phyloP scores from a whole-genome alignment of 108 stramenopile species.

The Nitzschia sp. region DNA sequence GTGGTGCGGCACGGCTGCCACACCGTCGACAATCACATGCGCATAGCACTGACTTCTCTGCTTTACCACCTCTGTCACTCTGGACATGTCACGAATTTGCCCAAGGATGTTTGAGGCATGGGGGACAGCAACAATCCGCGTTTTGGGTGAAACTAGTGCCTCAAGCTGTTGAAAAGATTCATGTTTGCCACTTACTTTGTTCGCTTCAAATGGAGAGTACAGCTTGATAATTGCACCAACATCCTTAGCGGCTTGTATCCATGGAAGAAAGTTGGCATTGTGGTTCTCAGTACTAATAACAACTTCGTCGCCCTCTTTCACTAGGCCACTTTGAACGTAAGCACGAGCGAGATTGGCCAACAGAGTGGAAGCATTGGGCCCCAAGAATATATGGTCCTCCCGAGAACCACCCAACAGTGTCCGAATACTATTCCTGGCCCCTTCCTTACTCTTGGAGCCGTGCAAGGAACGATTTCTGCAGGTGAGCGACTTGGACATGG shows the following conservation, averaged over 20 bases:
- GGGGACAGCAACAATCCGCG: constrained; percentile 67
- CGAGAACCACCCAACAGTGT: constrained; percentile 45
- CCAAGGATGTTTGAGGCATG: constrained; percentile 85
- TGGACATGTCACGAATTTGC: constrained; percentile 50
- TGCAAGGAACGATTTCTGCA: constrained; percentile 59
- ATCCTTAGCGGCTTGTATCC: constrained; percentile 51
- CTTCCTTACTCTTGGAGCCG: constrained; percentile 44
- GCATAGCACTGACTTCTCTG: constrained; percentile 41
- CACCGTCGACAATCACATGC: constrained; percentile 77
- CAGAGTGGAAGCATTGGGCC: constrained; percentile 71
- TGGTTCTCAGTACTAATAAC: constrained; percentile 82
- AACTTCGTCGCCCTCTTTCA: constrained; percentile 61
- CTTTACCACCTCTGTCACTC: constrained; percentile 39
- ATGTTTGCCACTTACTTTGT: not conserved
- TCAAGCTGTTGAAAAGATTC: constrained; percentile 26
- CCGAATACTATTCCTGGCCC: constrained; percentile 47
- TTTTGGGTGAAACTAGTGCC: constrained; percentile 45
- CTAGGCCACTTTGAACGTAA: constrained; percentile 31
- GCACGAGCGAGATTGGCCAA: constrained; percentile 49
- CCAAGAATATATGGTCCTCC: constrained; percentile 39
- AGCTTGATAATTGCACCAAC: constrained; percentile 56
- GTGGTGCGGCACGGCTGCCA: constrained; percentile 77
- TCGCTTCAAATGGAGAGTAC: constrained; percentile 45
- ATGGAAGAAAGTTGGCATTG: constrained; percentile 75
- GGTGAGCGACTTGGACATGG: constrained; percentile 41